phyloP scores from a whole-genome alignment of 2,329 filamentous ascomycete species.

The Microsporum audouinii region DNA sequence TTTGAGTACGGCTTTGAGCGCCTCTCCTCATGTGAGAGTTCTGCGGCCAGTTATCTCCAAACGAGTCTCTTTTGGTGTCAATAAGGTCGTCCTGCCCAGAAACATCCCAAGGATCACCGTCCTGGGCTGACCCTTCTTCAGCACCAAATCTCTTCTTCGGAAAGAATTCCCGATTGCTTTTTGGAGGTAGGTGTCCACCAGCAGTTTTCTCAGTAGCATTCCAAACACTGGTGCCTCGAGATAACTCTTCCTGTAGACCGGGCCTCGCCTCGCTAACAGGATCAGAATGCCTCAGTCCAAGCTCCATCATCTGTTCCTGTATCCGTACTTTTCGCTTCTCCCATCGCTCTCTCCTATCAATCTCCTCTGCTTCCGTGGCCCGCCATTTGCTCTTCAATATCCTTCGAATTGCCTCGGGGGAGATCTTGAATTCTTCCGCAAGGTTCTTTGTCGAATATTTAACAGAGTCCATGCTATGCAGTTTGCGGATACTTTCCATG shows the following conservation, averaged over 20 bases:
- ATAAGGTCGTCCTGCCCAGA: background rate
- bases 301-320: slow-evolving; percentile 36
- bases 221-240: background rate
- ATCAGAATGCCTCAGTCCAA: slow-evolving; percentile 39
- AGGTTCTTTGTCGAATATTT: slow-evolving; percentile 64
- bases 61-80: background rate
- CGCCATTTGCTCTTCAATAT: slow-evolving; percentile 56
- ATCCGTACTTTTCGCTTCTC: slow-evolving; percentile 35
- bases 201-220: background rate
- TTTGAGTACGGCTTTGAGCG: background rate
- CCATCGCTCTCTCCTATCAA: slow-evolving; percentile 34
- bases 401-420: slow-evolving; percentile 72
- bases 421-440: slow-evolving; percentile 70
- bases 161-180: background rate
- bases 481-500: slow-evolving; percentile 72
- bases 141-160: background rate
- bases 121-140: background rate
- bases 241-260: background rate
- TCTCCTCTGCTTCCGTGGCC: slow-evolving; percentile 29
- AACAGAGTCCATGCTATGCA: slow-evolving; percentile 66
- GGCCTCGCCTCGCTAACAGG: background rate
- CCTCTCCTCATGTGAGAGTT: background rate
- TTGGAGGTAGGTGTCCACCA: background rate
- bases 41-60: background rate
- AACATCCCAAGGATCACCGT: background rate